Conservation (phyloP, 345 rosid species). For the Murraya koenigii region DNA sequence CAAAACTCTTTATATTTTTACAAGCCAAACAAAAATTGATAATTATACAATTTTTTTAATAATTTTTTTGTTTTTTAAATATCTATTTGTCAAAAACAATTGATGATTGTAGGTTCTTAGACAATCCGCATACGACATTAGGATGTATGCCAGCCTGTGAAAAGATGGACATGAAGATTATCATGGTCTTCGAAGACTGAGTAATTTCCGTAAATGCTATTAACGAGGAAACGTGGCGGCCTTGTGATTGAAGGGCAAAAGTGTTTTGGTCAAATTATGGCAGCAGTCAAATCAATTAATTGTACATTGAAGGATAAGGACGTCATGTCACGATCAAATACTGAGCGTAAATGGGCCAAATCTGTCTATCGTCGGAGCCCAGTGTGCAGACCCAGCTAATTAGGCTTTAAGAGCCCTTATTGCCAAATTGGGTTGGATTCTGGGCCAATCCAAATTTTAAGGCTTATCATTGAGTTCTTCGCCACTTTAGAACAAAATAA, state of each 20-base stretch:
- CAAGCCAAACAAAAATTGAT: too few relatives aligned
- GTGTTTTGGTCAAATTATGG: background rate
- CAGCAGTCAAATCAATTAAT: background rate
- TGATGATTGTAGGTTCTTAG: too few relatives aligned
- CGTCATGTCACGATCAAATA: background rate
- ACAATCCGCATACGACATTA: too few relatives aligned
- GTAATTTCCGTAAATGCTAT: background rate
- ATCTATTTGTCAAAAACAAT: too few relatives aligned
- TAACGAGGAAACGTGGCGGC: background rate
- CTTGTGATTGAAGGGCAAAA: background rate
- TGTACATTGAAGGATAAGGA: background rate
- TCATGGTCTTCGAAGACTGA: background rate
- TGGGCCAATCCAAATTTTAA: background rate
- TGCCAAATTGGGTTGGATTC: background rate
- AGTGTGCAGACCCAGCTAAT: background rate
- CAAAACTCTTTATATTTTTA: too few relatives aligned
- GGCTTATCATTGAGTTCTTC: background rate
- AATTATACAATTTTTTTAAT: too few relatives aligned
- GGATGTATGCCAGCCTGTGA: background rate
- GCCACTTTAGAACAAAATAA: too few relatives aligned
- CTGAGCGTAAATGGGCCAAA: background rate
- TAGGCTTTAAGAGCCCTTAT: background rate
- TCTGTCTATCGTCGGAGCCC: background rate
- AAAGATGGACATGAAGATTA: background rate
- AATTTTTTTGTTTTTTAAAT: too few relatives aligned